Evolutionary conservation across 2,329 filamentous ascomycete species (phyloP), one percentile per base, ranked within the genome.

Genomic region (Paecilomyces formosus): DNA sequence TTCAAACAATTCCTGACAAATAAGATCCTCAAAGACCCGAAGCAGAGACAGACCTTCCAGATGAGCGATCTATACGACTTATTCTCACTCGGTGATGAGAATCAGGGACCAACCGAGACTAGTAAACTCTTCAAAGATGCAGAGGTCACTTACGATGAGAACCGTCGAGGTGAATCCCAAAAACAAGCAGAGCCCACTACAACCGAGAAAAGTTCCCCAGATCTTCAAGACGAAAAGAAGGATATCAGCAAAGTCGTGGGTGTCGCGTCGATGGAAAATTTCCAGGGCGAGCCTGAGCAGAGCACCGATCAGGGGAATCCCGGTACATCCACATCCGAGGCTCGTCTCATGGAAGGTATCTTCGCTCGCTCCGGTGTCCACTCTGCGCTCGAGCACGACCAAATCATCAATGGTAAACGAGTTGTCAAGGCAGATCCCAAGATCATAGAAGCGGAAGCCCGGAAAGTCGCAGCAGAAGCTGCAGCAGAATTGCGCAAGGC

Each of bases 1-100:
- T 99, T 96, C 81, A 99, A 99, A 74, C 93, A 97, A 66, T 97
- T 97, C 70, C 81, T 99, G 61, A 94, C 92, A 3, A 96, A 97
- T 76, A 97, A 97, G 73, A 92, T 99, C 6, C 75, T 99, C 55
- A 92, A 89, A 65, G 93, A 99, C 66, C 92, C 94, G 0, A 96
- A 96, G 68, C 92, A 97, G 72, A 86, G 90, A 22, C 90, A 94
- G 63, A 92, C 88, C 0, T 96, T 97, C 72, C 90, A 96, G 59
- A 81, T 96, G 67, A 89, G 88, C 59, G 92, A 97, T 67, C 77
- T 99, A 15, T 90, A 97, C 64, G 93, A 99, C 70, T 81, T 99
- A 0, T 99, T 99, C 73, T 91, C 86, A 0, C 81, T 95, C 1
- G 88, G 86, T 21, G 82, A 83, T 13, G 83, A 86, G 21, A 79